Conservation (phyloP, 2,329 filamentous ascomycete genomes). For the Sporothrix pallida region DNA sequence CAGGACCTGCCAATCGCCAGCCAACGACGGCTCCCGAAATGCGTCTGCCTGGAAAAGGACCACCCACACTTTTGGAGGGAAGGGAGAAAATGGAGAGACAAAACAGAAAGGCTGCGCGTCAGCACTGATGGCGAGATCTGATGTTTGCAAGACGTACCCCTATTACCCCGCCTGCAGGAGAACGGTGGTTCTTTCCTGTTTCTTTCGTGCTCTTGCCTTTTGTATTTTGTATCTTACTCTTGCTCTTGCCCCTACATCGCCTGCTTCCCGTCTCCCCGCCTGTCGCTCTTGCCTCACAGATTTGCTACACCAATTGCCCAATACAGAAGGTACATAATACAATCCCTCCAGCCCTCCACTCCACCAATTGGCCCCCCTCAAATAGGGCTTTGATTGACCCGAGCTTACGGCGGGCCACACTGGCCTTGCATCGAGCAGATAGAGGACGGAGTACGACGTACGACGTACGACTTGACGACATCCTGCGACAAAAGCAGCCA, state of each 20-base stretch:
- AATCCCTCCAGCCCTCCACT: neutral
- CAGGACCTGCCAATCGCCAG: constrained; percentile 13
- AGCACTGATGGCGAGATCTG: constrained; percentile 19
- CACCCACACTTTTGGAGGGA: neutral
- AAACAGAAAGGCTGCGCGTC: neutral
- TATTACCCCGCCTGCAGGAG: neutral
- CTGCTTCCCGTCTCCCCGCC: neutral
- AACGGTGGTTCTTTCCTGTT: neutral
- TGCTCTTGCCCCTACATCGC: neutral
- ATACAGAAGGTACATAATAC: constrained; percentile 6
- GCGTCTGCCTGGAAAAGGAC: constrained; percentile 29
- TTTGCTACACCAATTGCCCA: constrained; percentile 3
- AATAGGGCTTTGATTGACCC: neutral
- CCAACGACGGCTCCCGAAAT: constrained; percentile 31
- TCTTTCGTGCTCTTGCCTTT: neutral
- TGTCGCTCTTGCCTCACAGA: neutral
- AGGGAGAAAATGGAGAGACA: no score
- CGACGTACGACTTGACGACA: neutral
- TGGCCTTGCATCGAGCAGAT: neutral
- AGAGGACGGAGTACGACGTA: neutral
- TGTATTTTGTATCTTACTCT: no score
- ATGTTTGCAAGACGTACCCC: no score
- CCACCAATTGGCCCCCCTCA: neutral
- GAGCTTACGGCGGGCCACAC: constrained; percentile 27
- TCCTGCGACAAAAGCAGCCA: neutral